Conservation (phyloP, 257 asterid species). For the Mentha longifolia region DNA sequence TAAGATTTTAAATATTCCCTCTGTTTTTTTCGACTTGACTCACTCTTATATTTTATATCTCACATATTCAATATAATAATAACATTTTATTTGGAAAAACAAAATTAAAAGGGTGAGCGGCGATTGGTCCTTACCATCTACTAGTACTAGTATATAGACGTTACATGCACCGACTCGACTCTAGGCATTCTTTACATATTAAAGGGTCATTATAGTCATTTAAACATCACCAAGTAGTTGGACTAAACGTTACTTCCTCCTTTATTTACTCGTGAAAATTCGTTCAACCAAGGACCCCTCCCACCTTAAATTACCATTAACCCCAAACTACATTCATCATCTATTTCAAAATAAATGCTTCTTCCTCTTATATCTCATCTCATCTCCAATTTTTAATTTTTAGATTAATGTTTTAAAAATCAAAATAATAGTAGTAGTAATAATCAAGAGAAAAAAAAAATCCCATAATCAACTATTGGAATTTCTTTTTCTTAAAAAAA, state of each 20-base stretch:
- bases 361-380: not conserved
- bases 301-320: constrained; percentile 29
- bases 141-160: not conserved
- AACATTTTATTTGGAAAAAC: not conserved
- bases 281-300: constrained; percentile 28
- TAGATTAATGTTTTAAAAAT: not conserved
- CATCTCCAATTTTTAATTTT: too few species aligned
- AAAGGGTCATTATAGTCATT: constrained; percentile 39
- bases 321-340: not conserved
- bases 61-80: too few species aligned
- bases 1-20: too few species aligned
- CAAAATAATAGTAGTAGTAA: too few species aligned
- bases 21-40: too few species aligned
- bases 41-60: too few species aligned
- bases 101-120: not conserved
- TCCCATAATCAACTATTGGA: not conserved
- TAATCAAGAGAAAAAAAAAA: too few species aligned
- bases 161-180: not conserved
- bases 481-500: too few species aligned
- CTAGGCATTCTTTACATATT: constrained; percentile 2
- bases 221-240: constrained; percentile 34
- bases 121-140: not conserved
- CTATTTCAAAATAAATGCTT: not conserved
- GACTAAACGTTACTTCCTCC: constrained; percentile 40
- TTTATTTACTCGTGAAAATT: constrained; percentile 34